Percentiles rank a stretch among this genome's conserved stretches.
phyloP scores from a whole-genome alignment of 1,139 yeast genomes.

The Meyerozyma sp. region DNA sequence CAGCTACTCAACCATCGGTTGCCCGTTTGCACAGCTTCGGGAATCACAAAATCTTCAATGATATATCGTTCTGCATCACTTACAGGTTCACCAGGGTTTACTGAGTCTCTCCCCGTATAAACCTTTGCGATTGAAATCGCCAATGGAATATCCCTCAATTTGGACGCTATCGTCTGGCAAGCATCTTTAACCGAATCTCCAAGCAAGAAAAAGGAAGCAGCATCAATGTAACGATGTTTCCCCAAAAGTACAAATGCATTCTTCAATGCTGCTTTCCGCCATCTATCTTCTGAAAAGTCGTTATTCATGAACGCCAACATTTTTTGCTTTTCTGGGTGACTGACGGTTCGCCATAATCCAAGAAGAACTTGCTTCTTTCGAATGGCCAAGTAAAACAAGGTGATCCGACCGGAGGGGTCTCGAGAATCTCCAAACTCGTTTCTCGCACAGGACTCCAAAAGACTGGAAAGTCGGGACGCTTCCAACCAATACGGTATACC shows the following conservation, averaged over 20 bases:
- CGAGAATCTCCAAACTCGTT: constrained; percentile 57
- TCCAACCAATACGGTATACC: constrained; percentile 76
- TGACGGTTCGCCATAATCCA: constrained; percentile 79
- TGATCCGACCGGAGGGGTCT: constrained; percentile 68
- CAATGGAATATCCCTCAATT: constrained; percentile 60
- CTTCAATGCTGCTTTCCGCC: constrained; percentile 86
- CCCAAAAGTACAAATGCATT: constrained; percentile 90
- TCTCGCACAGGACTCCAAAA: constrained; percentile 66
- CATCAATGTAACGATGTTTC: constrained; percentile 79
- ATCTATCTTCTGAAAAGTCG: constrained; percentile 67
- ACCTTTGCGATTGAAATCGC: constrained; percentile 81
- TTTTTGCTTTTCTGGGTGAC: constrained; percentile 77
- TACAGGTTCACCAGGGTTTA: constrained; percentile 38
- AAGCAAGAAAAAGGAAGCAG: constrained; percentile 85
- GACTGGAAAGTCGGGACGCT: constrained; percentile 37
- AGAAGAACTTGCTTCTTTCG: constrained; percentile 69
- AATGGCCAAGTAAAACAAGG: constrained; percentile 74
- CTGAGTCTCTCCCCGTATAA: constrained; percentile 30
- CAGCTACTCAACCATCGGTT: constrained; percentile 84
- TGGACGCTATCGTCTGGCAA: constrained; percentile 63
- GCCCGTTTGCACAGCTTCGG: constrained; percentile 54
- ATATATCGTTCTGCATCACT: constrained; percentile 38
- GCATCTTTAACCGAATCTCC: constrained; percentile 76
- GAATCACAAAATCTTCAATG: constrained; percentile 49
- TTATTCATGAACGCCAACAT: constrained; percentile 71